phyloP scores from a whole-genome alignment of 2,329 filamentous ascomycete species.

The Neonectria hederae region DNA sequence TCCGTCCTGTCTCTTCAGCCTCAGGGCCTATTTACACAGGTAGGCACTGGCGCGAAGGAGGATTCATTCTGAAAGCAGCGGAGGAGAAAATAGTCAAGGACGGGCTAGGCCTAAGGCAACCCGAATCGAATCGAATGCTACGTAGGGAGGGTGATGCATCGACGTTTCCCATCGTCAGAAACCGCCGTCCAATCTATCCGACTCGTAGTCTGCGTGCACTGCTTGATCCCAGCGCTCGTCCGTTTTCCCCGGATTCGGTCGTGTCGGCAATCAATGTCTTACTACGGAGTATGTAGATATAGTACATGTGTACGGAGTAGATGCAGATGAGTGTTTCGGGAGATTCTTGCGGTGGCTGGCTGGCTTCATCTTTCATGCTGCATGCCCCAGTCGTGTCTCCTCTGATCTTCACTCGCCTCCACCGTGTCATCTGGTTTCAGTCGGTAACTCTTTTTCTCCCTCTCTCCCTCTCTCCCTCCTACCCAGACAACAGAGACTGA shows the following conservation, averaged over 20 bases:
- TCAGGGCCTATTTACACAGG: not conserved
- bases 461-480: not conserved
- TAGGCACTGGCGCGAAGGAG: not conserved
- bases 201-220: not conserved
- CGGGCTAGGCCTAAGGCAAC: not conserved
- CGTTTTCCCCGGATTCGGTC: constrained; percentile 16
- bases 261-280: not conserved
- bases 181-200: constrained; percentile 2
- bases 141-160: not conserved
- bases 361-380: not conserved
- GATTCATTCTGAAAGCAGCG: constrained; percentile 1
- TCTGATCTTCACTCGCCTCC: not conserved
- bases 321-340: not conserved
- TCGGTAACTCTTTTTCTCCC: not conserved
- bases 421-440: not conserved
- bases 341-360: constrained; percentile 6
- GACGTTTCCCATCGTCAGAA: not conserved
- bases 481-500: not conserved
- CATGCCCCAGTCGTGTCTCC: not conserved
- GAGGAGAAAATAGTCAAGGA: not conserved
- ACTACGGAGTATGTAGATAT: no score
- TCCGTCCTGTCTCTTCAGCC: constrained; percentile 1
- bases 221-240: constrained; percentile 3
- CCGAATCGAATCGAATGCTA: not conserved
- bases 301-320: not conserved